Base-by-base conservation (phyloP, 2,329 filamentous ascomycete species). In the Colletotrichum coccodes region DNA sequence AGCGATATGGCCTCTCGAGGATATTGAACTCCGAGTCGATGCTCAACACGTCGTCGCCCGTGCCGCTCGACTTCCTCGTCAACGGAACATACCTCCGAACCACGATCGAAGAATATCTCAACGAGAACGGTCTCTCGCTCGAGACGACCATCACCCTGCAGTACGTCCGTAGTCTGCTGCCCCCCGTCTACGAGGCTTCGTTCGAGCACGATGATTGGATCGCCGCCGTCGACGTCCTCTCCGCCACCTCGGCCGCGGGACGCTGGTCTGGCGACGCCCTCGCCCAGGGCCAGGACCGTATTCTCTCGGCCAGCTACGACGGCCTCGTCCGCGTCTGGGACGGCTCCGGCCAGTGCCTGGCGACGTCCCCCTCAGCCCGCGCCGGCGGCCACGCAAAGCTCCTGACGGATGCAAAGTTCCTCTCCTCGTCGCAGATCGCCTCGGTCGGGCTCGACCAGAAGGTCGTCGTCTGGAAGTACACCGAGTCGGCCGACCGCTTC, bases 201-300 rank as follows among this genome's bases (percentile, higher is more conserved):
- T 99, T 97, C 79, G 92, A 98, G 83, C 95, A 99, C 79, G 95
- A 99, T 76, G 96, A 98, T 80, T 99, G 96, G 96, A 93, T 99
- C 56, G 94, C 93, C 78, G 89, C 89, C 30, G 90, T 98, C 30
- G 94, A 98, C 79, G 88, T 97, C 5, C 84, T 97, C 28, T 95
- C 94, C 0, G 79, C 81, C 16, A 89, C 86, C 14, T 92, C 92
- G 2, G 81, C 84, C 7, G 88, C 90, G 3, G 90, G 86, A 23
- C 77, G 79, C 62, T 91, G 88, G 87, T 83, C 85, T 11, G 84
- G 82, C 56, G 83, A 82, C 56, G 78, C 79, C 53, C 81, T 86
- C 74, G 79, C 80, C 30, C 81, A 81, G 42, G 88, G 89, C 26
- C 89, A 91, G 72, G 90, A 93, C 75, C 85, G 93, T 71, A 91